phyloP scores from a whole-genome alignment of 2,329 filamentous ascomycete genomes.

The Alternaria alternata region DNA sequence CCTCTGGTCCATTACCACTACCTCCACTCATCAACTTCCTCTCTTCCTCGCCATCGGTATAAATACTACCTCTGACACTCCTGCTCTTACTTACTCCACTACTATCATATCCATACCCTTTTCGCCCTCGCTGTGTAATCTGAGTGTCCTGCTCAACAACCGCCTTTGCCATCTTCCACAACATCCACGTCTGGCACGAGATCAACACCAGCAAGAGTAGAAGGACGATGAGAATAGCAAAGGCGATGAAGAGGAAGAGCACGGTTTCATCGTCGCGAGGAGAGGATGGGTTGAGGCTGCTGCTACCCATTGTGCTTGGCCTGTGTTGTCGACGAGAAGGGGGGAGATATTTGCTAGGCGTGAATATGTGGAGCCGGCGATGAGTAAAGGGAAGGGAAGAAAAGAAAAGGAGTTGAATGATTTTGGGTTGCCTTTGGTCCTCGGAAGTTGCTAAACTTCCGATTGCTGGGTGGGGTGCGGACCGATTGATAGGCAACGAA shows the following conservation, averaged over 20 bases:
- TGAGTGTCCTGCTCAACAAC: slow-evolving; percentile 30
- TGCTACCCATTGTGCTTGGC: slow-evolving; percentile 8
- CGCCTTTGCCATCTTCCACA: slow-evolving; percentile 32
- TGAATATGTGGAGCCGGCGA: background rate
- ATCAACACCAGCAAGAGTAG: slow-evolving; percentile 30
- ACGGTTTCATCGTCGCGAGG: slow-evolving; percentile 20
- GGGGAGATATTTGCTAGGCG: background rate
- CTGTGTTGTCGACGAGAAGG: background rate
- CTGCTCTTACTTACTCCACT: background rate
- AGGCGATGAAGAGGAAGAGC: slow-evolving; percentile 38
- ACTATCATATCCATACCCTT: background rate
- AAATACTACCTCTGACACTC: background rate
- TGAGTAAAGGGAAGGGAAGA: background rate
- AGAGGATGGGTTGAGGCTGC: slow-evolving; percentile 1
- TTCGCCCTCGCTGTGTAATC: slow-evolving; percentile 10
- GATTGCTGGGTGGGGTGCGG: background rate
- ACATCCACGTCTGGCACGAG: slow-evolving; percentile 34
- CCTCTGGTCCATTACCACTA: background rate
- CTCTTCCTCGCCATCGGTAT: background rate
- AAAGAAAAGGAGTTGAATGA: background rate
- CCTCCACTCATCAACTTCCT: slow-evolving; percentile 1
- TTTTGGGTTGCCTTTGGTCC: background rate
- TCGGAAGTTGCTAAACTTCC: background rate
- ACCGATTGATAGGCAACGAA: background rate
- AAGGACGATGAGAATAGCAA: slow-evolving; percentile 35